These are phyloP conservation scores for Termitomyces sp. DNA, from an alignment of 768 basidiomycete genomes.

Conservation along the genomic window DNA sequence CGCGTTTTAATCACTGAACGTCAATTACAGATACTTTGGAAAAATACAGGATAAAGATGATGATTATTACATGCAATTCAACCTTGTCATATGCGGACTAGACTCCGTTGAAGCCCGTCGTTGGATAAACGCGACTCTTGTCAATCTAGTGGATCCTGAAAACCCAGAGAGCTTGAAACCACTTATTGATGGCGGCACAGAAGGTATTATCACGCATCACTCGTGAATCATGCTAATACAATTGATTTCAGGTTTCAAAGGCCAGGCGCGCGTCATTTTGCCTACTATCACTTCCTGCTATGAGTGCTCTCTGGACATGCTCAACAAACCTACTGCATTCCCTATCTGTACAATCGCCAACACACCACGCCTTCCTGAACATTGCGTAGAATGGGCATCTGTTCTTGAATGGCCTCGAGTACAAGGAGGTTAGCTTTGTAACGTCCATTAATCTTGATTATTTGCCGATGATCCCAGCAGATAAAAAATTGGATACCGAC, in stretches of 20 bases:
- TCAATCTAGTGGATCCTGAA: slow-evolving; percentile 91
- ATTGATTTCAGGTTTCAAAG: slow-evolving; percentile 78
- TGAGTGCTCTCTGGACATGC: slow-evolving; percentile 97
- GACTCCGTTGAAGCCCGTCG: slow-evolving; percentile 96
- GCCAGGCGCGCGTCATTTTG: slow-evolving; percentile 94
- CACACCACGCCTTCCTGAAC: slow-evolving; percentile 95
- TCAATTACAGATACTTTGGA: slow-evolving; percentile 69
- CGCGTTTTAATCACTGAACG: neutral
- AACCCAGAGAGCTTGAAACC: slow-evolving; percentile 93
- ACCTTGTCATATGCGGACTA: slow-evolving; percentile 93
- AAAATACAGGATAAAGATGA: slow-evolving; percentile 98
- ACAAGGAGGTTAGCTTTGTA: slow-evolving; percentile 61
- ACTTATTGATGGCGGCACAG: slow-evolving; percentile 96
- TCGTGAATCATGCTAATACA: neutral
- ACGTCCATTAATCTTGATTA: neutral
- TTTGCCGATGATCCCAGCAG: slow-evolving; percentile 30
- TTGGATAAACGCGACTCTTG: slow-evolving; percentile 98
- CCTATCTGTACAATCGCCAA: slow-evolving; percentile 99
- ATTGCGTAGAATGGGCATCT: slow-evolving; percentile 99
- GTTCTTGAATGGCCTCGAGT: slow-evolving; percentile 98
- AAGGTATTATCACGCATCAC: slow-evolving; percentile 50
- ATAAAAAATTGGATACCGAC: slow-evolving; percentile 96
- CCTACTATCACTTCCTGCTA: slow-evolving; percentile 96
- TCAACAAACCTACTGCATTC: slow-evolving; percentile 94
- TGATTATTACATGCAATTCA: slow-evolving; percentile 94